Percentiles rank a stretch among this genome's conserved stretches.
Conservation (phyloP, 164 flowering plant genomes). For the Stephania japonica region DNA sequence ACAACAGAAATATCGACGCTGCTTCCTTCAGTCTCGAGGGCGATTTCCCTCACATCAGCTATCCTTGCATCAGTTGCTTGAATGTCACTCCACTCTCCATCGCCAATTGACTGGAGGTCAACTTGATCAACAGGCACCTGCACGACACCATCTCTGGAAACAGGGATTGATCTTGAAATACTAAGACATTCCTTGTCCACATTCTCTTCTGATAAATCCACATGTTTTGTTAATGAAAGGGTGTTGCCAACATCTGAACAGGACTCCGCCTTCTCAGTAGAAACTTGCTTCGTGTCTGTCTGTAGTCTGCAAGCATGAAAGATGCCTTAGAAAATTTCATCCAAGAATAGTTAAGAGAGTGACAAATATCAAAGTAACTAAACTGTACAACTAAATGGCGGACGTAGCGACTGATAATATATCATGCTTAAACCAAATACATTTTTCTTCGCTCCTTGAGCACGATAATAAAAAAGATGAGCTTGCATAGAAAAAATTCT, state of each 20-base stretch:
- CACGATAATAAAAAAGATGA: too few species aligned
- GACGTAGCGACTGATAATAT: background rate
- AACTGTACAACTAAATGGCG: background rate
- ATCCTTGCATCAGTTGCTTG: constrained; percentile 63
- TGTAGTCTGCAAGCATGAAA: constrained; percentile 46
- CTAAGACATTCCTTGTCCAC: constrained; percentile 92
- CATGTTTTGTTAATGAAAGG: constrained; percentile 64
- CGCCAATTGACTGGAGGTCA: constrained; percentile 39
- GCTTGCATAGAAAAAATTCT: too few species aligned
- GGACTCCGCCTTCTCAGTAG: constrained; percentile 63
- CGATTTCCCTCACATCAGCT: constrained; percentile 74
- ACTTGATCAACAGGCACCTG: constrained; percentile 37
- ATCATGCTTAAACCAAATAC: too few species aligned
- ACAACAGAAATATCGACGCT: constrained; percentile 85
- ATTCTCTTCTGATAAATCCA: constrained; percentile 66
- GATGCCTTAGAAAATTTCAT: background rate
- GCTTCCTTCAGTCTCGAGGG: constrained; percentile 52
- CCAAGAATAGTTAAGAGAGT: background rate
- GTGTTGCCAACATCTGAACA: constrained; percentile 35
- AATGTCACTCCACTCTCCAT: constrained; percentile 82
- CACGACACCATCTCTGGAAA: constrained; percentile 37
- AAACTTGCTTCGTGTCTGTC: constrained; percentile 51
- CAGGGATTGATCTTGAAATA: constrained; percentile 46
- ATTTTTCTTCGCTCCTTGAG: too few species aligned
- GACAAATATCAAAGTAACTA: background rate